A percentile compares a stretch with the other conserved stretches of the same genome.
These are phyloP conservation scores for Pestalotiopsis sp. DNA, from an alignment of 2,329 filamentous ascomycete species.

Conservation along the genomic window DNA sequence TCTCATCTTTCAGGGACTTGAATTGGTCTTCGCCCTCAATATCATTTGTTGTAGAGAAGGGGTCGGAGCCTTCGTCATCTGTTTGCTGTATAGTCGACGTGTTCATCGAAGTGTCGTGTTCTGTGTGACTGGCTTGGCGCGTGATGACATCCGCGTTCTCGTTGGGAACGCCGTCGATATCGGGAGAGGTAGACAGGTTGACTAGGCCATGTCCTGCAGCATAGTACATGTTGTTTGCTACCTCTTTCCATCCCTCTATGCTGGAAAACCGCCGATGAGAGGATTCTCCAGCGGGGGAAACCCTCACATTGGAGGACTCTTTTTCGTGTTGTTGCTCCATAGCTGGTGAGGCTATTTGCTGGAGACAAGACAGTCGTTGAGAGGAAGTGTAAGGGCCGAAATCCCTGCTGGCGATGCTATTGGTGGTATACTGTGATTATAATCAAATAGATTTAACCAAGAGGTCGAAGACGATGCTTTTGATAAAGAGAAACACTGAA, in stretches of 20 bases:
- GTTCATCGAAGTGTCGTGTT: neutral
- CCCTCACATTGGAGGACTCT: too few relatives aligned
- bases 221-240: constrained; percentile 6
- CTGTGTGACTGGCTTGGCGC: neutral
- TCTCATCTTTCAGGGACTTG: neutral
- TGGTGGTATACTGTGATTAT: neutral
- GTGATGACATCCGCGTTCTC: constrained; percentile 1
- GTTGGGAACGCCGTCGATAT: neutral
- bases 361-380: neutral
- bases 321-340: constrained; percentile 5
- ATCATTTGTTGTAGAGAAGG: neutral
- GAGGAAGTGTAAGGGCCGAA: neutral
- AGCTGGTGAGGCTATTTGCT: neutral
- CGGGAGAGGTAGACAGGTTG: neutral
- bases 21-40: neutral
- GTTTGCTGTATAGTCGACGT: neutral
- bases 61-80: neutral
- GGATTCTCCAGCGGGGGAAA: neutral
- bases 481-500: neutral
- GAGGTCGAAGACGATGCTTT: neutral
- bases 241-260: constrained; percentile 6
- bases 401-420: neutral
- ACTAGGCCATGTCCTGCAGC: neutral
- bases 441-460: neutral
- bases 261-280: neutral